Conservation (phyloP, 257 asterid species). For the Solanum appendiculatum region DNA sequence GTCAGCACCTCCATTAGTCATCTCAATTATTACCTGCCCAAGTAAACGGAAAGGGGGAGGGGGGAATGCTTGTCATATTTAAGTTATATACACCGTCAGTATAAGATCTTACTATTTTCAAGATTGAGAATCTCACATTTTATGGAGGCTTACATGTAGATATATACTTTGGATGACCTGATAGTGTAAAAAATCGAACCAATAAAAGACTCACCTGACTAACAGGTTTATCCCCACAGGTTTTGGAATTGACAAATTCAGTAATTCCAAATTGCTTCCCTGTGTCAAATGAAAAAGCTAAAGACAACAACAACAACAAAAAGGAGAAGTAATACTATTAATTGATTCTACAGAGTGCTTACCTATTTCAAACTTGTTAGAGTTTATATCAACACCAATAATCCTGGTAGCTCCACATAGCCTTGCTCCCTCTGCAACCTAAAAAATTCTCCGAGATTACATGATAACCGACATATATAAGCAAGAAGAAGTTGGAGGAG, state of each 20-base stretch:
- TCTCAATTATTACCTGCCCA: constrained; percentile 50
- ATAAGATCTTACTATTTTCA: not conserved
- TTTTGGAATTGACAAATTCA: constrained; percentile 55
- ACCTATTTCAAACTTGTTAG: constrained; percentile 53
- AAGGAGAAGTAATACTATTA: not conserved
- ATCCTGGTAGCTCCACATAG: constrained; percentile 59
- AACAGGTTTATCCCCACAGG: constrained; percentile 42
- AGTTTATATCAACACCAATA: constrained; percentile 69
- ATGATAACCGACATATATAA: not conserved
- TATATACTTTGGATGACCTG: too few relatives aligned
- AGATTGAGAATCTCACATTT: not conserved
- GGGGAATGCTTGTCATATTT: not conserved
- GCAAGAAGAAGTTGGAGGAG: not conserved
- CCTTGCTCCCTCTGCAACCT: constrained; percentile 96
- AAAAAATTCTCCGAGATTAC: not conserved
- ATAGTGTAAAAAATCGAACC: not conserved
- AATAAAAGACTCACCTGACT: constrained; percentile 45
- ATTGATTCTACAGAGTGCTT: not conserved
- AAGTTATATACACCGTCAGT: not conserved
- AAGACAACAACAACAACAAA: not conserved
- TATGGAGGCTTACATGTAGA: not conserved
- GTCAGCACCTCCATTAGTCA: constrained; percentile 90
- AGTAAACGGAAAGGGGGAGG: not conserved
- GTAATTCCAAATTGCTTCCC: constrained; percentile 80
- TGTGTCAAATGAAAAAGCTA: constrained; percentile 1